Conservation (phyloP, 2,329 filamentous ascomycete species). For the Cordyceps cicadae region DNA sequence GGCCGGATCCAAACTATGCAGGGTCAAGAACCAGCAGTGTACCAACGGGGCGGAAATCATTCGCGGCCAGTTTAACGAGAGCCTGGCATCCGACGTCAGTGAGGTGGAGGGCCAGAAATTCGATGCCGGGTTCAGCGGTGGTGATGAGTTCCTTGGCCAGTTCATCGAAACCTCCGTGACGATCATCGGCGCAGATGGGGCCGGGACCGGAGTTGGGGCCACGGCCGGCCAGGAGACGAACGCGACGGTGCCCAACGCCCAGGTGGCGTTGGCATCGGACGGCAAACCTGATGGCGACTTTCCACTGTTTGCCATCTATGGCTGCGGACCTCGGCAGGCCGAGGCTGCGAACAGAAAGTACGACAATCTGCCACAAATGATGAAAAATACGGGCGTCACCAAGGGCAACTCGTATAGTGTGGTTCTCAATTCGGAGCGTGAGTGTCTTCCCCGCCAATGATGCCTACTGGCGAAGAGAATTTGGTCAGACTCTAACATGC, state of each 20-base stretch:
- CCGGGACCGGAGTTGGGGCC: no score
- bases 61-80: constrained; percentile 1
- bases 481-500: not conserved
- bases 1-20: not conserved
- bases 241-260: not conserved
- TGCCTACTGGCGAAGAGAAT: not conserved
- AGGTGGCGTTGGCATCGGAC: not conserved
- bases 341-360: not conserved
- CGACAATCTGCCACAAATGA: not conserved
- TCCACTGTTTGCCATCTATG: constrained; percentile 3
- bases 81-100: not conserved
- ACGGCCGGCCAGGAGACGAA: not conserved
- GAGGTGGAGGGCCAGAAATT: not conserved
- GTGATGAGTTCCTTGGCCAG: not conserved
- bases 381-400: not conserved
- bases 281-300: not conserved
- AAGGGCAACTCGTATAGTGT: constrained; percentile 1
- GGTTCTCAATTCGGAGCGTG: not conserved
- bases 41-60: not conserved
- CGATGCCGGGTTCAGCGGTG: not conserved
- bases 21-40: constrained; percentile 4
- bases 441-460: not conserved
- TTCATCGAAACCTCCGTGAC: not conserved
- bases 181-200: not conserved
- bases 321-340: not conserved